A percentile compares a stretch with the other conserved stretches of the same genome.
Evolutionary conservation across 2,329 filamentous ascomycete species (phyloP).

Genomic region (Didymella keratinophila): DNA sequence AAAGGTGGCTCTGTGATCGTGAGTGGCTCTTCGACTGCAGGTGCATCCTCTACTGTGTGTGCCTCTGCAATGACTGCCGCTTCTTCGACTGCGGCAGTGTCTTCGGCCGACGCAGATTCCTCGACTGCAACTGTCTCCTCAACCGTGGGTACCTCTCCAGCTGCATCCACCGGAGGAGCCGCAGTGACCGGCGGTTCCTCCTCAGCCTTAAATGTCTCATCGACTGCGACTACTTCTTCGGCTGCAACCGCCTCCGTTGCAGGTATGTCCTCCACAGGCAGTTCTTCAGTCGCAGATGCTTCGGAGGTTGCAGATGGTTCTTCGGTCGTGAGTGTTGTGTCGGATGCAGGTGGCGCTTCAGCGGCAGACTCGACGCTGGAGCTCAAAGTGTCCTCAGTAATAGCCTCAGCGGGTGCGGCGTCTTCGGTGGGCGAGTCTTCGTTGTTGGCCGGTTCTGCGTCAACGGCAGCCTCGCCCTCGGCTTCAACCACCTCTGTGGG

Average conservation of each 20-base stretch:
- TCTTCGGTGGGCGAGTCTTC: neutral
- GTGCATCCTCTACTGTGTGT: neutral
- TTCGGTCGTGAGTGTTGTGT: neutral
- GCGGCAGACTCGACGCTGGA: neutral
- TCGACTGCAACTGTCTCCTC: constrained; percentile 6
- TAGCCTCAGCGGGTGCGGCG: neutral
- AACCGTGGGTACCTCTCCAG: neutral
- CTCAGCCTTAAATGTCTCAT: constrained; percentile 4
- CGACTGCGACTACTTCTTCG: constrained; percentile 1
- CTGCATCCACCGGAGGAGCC: neutral
- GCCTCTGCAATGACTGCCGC: neutral
- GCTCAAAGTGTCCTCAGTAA: neutral
- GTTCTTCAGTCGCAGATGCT: neutral
- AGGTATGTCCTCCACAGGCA: neutral
- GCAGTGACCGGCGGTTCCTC: neutral
- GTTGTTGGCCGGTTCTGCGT: neutral
- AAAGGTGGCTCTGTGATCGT: neutral
- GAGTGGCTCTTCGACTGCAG: neutral
- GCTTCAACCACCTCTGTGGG: constrained; percentile 6
- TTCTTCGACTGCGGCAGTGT: neutral
- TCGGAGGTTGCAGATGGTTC: neutral
- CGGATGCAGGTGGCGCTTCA: neutral
- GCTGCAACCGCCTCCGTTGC: neutral
- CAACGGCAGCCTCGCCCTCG: constrained; percentile 1
- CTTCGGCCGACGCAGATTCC: neutral